Conservation (phyloP, 2,329 filamentous ascomycete species). For the Talaromyces sp. region DNA sequence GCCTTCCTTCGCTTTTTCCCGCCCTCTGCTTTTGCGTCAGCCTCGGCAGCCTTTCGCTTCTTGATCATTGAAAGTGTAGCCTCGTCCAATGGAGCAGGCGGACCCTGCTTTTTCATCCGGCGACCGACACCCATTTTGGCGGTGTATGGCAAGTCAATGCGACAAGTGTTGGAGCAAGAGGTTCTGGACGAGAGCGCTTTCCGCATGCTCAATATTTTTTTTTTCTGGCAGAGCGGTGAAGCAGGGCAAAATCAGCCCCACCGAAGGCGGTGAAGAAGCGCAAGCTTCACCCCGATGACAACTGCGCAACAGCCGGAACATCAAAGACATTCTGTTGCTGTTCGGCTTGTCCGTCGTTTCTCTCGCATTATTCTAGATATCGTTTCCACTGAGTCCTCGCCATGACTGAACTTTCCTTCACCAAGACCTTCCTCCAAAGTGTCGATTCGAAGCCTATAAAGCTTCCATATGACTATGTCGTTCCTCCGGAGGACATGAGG, state of each 20-base stretch:
- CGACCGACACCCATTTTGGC: conserved; percentile 77
- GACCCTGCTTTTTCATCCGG: conserved; percentile 86
- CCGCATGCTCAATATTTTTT: conserved; percentile 8
- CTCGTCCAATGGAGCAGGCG: conserved; percentile 77
- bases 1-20: conserved; percentile 62
- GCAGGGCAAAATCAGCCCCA: conserved; percentile 7
- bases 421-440: conserved; percentile 72
- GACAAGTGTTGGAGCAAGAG: not conserved
- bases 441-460: conserved; percentile 76
- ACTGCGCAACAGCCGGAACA: not conserved
- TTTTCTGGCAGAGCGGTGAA: conserved; percentile 9
- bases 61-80: conserved; percentile 53
- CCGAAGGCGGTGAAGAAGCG: conserved; percentile 6
- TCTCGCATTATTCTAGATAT: not conserved
- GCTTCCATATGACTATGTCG: conserved; percentile 83
- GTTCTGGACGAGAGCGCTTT: not conserved
- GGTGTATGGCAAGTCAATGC: not conserved
- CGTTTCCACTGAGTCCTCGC: conserved; percentile 7
- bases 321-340: not conserved
- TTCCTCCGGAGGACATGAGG: conserved; percentile 75
- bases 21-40: conserved; percentile 49
- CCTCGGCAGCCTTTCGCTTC: conserved; percentile 78
- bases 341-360: not conserved
- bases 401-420: conserved; percentile 82
- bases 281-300: not conserved